phyloP scores from a whole-genome alignment of 2,329 filamentous ascomycete genomes.

The Corynespora cassiicola region DNA sequence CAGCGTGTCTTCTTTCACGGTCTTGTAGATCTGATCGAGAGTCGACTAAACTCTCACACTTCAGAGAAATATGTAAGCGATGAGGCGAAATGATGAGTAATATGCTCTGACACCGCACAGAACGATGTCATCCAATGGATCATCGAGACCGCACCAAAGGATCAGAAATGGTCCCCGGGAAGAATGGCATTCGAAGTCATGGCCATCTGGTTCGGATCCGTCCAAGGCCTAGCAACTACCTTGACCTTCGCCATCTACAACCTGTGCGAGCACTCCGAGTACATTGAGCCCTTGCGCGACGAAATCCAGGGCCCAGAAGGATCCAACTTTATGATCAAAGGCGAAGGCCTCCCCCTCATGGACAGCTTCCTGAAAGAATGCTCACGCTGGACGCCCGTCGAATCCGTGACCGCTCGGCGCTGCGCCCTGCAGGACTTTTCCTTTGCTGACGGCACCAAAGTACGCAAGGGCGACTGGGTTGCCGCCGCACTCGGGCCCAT shows the following conservation, averaged over 20 bases:
- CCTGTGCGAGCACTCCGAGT: constrained; percentile 18
- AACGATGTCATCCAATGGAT: constrained; percentile 18
- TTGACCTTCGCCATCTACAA: constrained; percentile 15
- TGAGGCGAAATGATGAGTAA: no score
- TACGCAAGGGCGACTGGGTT: constrained; percentile 18
- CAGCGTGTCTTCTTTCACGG: no score
- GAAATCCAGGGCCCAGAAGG: constrained; percentile 9
- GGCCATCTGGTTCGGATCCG: constrained; percentile 21
- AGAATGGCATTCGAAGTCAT: constrained; percentile 16
- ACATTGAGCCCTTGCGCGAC: constrained; percentile 14
- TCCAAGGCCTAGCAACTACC: constrained; percentile 27
- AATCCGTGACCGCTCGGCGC: constrained; percentile 11
- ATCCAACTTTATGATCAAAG: constrained; percentile 1
- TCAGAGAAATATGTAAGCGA: no score
- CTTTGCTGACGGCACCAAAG: constrained; percentile 20
- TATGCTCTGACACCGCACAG: no score
- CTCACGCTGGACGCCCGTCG: constrained; percentile 13
- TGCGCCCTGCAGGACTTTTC: constrained; percentile 18
- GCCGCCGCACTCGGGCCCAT: constrained; percentile 12
- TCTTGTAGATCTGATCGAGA: no score
- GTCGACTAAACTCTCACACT: no score
- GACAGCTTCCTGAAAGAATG: constrained; percentile 24
- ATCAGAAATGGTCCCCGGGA: constrained; percentile 5
- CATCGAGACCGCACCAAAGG: constrained; percentile 14
- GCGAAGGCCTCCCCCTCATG: constrained; percentile 12